Base-by-base conservation (phyloP, 176 grass and related monocot species). In the Miscanthus lutarioriparius region DNA sequence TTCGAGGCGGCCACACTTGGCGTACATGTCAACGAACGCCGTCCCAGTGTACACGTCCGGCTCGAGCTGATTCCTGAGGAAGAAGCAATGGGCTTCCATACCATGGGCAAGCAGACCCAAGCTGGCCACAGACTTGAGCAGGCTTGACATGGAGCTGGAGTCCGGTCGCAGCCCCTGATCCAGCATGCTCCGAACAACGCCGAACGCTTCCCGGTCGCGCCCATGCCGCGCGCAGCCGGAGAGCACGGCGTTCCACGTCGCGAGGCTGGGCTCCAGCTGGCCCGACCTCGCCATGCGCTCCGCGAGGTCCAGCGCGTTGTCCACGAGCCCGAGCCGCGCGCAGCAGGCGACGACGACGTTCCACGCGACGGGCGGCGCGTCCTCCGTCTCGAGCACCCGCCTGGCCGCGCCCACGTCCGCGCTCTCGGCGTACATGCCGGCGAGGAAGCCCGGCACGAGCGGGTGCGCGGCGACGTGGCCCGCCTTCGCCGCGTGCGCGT, bases 351-450 rank as follows among this genome's bases (percentile, higher is more conserved):
- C 78, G 35, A 92, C 51, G 51, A 54, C 87, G 88, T 97, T 97
- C 94, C 94, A 97, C 23, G 94, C 86, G 15, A 94, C 89, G 2
- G 88, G 27, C 30, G 68, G 45, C 7, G 66, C 28, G 58, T 70
- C 80, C 30, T 63, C 67, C 33, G 72, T 67, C 68, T 90, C 76
- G 56, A 97, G 92, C 75, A 92, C 89, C 58, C 77, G 86, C 10
- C 70, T 92, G 11, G 94, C 91, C 14, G 85, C 51, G 12, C 49
- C 80, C 32, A 92, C 79, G 26, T 82, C 53, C 7, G 88, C 86
- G 71, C 90, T 88, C 89, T 92, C 92, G n/a, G 94, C 91, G 85
- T 97, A 97, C 91, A 97, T 97, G 13, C 85, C 89, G 49, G 92
- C 89, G 69, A 97, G 92, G 79, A 97, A 97, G n/a, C 90, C 89